A percentile compares a stretch with the other conserved stretches of the same genome.
These are phyloP conservation scores for Pseudonitzschia multistriata DNA, from an alignment of 108 stramenopile genomes.

Conservation along the genomic window DNA sequence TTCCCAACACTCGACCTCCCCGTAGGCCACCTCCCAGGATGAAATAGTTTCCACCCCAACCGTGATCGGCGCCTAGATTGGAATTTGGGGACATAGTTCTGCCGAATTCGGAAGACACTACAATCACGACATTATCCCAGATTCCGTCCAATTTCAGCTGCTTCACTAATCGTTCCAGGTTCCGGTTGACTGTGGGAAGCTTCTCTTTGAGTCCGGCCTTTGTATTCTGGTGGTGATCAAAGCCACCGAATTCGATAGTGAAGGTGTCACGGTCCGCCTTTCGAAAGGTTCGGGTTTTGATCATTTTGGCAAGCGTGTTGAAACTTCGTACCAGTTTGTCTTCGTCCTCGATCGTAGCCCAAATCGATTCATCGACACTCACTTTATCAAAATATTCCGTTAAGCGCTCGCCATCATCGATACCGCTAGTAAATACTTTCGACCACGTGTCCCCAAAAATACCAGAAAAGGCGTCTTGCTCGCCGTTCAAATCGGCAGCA, in stretches of 20 bases:
- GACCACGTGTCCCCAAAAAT: constrained; percentile 63
- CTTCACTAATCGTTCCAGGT: constrained; percentile 41
- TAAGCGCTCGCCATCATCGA: constrained; percentile 37
- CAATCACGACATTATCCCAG: constrained; percentile 59
- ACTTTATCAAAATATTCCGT: constrained; percentile 12
- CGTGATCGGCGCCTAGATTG: constrained; percentile 59
- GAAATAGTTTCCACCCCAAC: constrained; percentile 35
- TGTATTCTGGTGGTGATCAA: constrained; percentile 50
- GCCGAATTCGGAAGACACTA: constrained; percentile 64
- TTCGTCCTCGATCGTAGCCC: not conserved
- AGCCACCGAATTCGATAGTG: constrained; percentile 54
- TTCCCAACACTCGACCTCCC: constrained; percentile 35
- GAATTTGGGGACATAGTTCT: constrained; percentile 67
- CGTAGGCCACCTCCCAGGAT: constrained; percentile 31
- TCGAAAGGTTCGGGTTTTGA: constrained; percentile 41
- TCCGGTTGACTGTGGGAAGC: not conserved
- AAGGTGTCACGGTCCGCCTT: constrained; percentile 62
- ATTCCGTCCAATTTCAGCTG: constrained; percentile 55
- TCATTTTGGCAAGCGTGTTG: constrained; percentile 42
- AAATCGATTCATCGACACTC: not conserved
- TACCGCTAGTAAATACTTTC: constrained; percentile 26
- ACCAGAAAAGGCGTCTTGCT: constrained; percentile 30
- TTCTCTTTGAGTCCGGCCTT: constrained; percentile 21
- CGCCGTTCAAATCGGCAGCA: constrained; percentile 34
- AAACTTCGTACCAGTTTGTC: constrained; percentile 11